Conservation (phyloP, 139 green algal species). For the Chlamydomonas sp. region DNA sequence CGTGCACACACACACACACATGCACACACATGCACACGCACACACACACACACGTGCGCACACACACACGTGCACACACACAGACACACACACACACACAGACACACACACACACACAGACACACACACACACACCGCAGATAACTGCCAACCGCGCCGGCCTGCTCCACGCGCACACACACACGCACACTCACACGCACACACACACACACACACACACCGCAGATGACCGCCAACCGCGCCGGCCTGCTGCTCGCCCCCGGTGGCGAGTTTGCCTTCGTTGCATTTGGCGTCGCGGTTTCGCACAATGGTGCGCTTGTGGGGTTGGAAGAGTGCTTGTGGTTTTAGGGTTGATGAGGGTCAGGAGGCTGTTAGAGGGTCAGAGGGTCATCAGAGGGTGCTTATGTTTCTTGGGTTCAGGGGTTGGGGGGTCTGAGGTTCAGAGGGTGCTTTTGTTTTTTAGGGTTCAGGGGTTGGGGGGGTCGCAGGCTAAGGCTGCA, state of each 20-base stretch:
- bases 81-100: conserved; percentile 16
- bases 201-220: conserved; percentile 2
- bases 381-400: too few relatives aligned
- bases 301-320: too few relatives aligned
- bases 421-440: too few relatives aligned
- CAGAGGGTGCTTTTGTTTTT: too few relatives aligned
- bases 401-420: too few relatives aligned
- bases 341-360: too few relatives aligned
- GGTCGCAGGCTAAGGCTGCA: too few relatives aligned
- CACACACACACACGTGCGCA: conserved; percentile 15
- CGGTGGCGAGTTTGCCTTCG: conserved; percentile 98
- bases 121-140: conserved; percentile 5
- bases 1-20: conserved; percentile 14
- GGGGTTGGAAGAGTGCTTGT: too few relatives aligned
- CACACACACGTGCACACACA: neutral
- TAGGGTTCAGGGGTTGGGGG: too few relatives aligned
- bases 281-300: conserved; percentile 90
- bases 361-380: too few relatives aligned
- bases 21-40: conserved; percentile 11
- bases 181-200: neutral
- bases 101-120: conserved; percentile 10
- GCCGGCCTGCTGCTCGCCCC: too few relatives aligned
- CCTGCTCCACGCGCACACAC: neutral
- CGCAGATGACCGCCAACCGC: neutral
- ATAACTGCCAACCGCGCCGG: neutral